Percentiles rank a stretch among this genome's conserved stretches.
Conservation (phyloP, 108 stramenopile genomes). For the Cyclotella distinguenda region DNA sequence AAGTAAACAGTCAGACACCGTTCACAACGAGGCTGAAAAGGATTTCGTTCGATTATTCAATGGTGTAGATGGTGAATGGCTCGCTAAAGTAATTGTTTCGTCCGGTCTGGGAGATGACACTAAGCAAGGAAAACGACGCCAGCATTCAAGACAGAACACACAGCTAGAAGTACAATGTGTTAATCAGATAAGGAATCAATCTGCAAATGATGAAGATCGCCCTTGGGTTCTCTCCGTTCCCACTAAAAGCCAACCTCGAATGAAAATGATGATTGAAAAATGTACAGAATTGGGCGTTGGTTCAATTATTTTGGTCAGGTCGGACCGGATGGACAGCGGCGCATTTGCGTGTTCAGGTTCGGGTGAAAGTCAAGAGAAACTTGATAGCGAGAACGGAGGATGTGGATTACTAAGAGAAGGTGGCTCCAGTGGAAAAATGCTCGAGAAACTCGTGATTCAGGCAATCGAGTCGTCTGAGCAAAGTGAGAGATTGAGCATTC, state of each 20-base stretch:
- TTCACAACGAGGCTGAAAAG: conserved; percentile 2
- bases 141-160: conserved; percentile 12
- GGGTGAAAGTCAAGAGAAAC: not conserved
- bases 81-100: conserved; percentile 49
- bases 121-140: conserved; percentile 20
- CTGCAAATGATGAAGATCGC: not conserved
- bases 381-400: conserved; percentile 20
- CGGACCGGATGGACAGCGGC: conserved; percentile 47
- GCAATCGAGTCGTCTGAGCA: conserved; percentile 83
- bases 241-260: conserved; percentile 66
- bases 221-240: conserved; percentile 52
- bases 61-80: conserved; percentile 78
- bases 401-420: conserved; percentile 1
- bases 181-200: conserved; percentile 46
- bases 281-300: conserved; percentile 72
- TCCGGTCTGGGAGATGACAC: not conserved
- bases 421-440: not conserved
- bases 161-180: conserved; percentile 52
- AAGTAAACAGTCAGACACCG: conserved; percentile 1
- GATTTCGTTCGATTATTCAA: conserved; percentile 69
- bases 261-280: conserved; percentile 76
- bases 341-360: not conserved
- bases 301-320: conserved; percentile 29
- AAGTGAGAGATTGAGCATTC: conserved; percentile 76
- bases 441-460: conserved; percentile 54